phyloP scores from a whole-genome alignment of 176 grass and related monocot genomes.

The Areca catechu region DNA sequence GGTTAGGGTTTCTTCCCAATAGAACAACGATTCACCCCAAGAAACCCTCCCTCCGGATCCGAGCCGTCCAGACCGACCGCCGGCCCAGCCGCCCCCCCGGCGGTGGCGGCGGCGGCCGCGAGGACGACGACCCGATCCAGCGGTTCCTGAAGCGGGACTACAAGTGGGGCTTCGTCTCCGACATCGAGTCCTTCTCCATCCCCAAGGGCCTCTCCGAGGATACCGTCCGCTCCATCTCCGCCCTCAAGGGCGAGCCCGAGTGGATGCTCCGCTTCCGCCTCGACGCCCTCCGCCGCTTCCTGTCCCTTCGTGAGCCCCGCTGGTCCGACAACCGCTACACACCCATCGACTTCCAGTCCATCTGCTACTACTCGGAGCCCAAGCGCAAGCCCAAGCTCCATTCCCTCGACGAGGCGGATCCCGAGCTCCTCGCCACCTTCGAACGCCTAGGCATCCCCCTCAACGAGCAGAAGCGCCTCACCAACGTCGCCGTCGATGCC shows the following conservation, averaged over 20 bases:
- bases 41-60: slow-evolving; percentile 3
- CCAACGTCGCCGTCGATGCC: slow-evolving; percentile 91
- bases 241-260: slow-evolving; percentile 74
- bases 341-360: slow-evolving; percentile 72
- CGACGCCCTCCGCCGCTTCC: slow-evolving; percentile 60
- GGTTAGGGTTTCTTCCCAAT: background rate
- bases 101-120: slow-evolving; percentile 17
- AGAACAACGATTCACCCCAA: slow-evolving; percentile 11
- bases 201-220: slow-evolving; percentile 79
- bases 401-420: slow-evolving; percentile 78
- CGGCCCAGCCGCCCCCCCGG: slow-evolving; percentile 54
- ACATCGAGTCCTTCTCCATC: slow-evolving; percentile 91
- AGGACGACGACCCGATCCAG: slow-evolving; percentile 59
- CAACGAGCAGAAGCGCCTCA: slow-evolving; percentile 81
- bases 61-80: slow-evolving; percentile 6
- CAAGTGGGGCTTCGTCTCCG: slow-evolving; percentile 82
- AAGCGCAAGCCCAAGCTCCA: slow-evolving; percentile 87
- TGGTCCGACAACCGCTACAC: slow-evolving; percentile 88
- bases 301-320: slow-evolving; percentile 56
- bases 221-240: slow-evolving; percentile 75
- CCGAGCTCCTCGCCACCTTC: slow-evolving; percentile 71
- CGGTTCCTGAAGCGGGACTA: slow-evolving; percentile 79
- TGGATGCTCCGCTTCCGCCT: slow-evolving; percentile 97
- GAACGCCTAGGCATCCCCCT: slow-evolving; percentile 85
- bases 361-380: slow-evolving; percentile 89